Evolutionary conservation across 2,329 filamentous ascomycete genomes (phyloP), one percentile per base, ranked within the genome.

Genomic region (Xylaria sp.): DNA sequence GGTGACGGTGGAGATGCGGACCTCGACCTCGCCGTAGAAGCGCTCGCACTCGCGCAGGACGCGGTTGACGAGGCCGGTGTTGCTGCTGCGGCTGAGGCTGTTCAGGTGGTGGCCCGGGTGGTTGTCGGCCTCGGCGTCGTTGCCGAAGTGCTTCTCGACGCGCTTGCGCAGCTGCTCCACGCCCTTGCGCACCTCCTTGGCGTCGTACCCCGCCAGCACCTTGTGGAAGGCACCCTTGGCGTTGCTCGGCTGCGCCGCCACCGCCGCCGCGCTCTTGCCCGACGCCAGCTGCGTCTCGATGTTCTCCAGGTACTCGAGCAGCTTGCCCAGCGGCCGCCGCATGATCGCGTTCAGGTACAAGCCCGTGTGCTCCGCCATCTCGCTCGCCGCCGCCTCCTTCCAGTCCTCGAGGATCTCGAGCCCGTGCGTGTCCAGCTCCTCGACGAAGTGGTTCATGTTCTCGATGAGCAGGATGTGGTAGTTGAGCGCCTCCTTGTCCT

Each of bases 401-500:
- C 92, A 97, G 63, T 90, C 86, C 56, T 90, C 86, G 4, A 97
- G 81, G 1, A 96, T 85, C 7, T 89, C 82, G 58, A 94, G 85
- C 37, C 83, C 81, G 17, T 85, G 82, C 16, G 88, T 80, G 62
- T 96, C 91, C 7, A 96, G 89, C 71, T 97, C 92, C 70, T 97
- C 92, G 9, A 94, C 79, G 74, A 96, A 97, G 73, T 96, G 92
- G 69, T 97, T 95, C 92, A 97, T 97, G 72, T 99, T 99, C 73
- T 99, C 93, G 63, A 99, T 97, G 49, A 97, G 81, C 29, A 97
- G 81, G 66, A 99, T 96, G 72, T 97, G 92, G 75, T 96, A 96
- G 75, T 97, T 97, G 56, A 99, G 83, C 4, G 92, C 91, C 72
- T 97, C 92, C 74, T 99, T 97, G 69, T 97, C 94, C 71, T 97